Conservation (phyloP, 2,329 filamentous ascomycete genomes). For the Diaporthe amygdali region DNA sequence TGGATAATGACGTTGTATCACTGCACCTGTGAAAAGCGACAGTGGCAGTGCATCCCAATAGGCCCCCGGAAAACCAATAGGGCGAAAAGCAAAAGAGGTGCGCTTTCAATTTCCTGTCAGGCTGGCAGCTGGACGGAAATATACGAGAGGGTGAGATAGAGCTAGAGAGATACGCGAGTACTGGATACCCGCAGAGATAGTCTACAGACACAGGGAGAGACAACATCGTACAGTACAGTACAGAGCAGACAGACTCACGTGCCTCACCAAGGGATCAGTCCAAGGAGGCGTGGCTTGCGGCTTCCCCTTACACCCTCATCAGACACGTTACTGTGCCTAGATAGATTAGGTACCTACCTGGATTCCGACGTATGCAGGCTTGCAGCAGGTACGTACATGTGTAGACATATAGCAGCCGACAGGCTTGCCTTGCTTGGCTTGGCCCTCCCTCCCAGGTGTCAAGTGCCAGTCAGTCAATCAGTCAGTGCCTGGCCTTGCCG, state of each 20-base stretch:
- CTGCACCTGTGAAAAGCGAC: slow-evolving; percentile 11
- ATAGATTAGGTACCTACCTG: not conserved
- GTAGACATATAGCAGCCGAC: not conserved
- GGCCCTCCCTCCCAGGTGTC: slow-evolving; percentile 8
- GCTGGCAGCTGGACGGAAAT: not conserved
- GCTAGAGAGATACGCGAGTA: not conserved
- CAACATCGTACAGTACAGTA: not conserved
- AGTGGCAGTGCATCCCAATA: slow-evolving; percentile 14
- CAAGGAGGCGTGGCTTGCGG: not conserved
- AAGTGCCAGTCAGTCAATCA: not conserved
- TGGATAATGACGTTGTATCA: slow-evolving; percentile 18
- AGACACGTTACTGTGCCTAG: not conserved
- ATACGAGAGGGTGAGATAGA: not conserved
- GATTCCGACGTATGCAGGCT: too few relatives aligned
- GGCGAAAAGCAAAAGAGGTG: not conserved
- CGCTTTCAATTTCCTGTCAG: not conserved
- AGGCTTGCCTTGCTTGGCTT: not conserved
- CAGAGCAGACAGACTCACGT: not conserved
- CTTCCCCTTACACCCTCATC: not conserved
- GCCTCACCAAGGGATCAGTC: not conserved
- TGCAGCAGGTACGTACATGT: not conserved
- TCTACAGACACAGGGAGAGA: not conserved
- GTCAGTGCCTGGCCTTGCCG: not conserved
- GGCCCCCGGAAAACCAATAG: not conserved
- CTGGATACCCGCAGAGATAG: not conserved